These are phyloP conservation scores for Naumovozyma castellii DNA, from an alignment of 805 yeast species.

Conservation along the genomic window DNA sequence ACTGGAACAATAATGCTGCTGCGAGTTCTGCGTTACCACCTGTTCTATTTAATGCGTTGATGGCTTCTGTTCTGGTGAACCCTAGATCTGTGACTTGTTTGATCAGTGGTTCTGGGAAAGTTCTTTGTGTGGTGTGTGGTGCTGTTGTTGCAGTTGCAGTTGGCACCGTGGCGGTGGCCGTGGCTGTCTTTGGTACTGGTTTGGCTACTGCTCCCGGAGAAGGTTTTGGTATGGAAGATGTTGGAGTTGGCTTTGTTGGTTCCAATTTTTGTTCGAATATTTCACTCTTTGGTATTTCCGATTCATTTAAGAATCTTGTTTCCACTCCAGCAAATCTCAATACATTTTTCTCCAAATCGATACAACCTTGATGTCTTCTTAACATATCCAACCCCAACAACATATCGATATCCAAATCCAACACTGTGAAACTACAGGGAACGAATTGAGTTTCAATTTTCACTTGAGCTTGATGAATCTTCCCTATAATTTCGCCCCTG, in stretches of 20 bases:
- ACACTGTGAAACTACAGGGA: slow-evolving; percentile 60
- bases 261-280: slow-evolving; percentile 3
- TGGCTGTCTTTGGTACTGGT: slow-evolving; percentile 7
- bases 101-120: slow-evolving; percentile 32
- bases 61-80: slow-evolving; percentile 53
- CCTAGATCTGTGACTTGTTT: slow-evolving; percentile 57
- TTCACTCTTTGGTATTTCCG: slow-evolving; percentile 46
- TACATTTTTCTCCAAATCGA: slow-evolving; percentile 60
- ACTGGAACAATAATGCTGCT: slow-evolving; percentile 59
- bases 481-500: slow-evolving; percentile 62
- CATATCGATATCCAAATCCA: slow-evolving; percentile 57
- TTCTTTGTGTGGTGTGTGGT: slow-evolving; percentile 2
- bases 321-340: slow-evolving; percentile 65
- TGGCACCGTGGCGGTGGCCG: slow-evolving; percentile 7
- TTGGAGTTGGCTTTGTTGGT: slow-evolving; percentile 1
- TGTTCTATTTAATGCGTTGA: slow-evolving; percentile 53
- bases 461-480: slow-evolving; percentile 82
- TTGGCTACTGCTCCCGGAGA: not conserved
- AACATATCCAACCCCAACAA: slow-evolving; percentile 87
- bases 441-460: slow-evolving; percentile 57
- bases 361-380: slow-evolving; percentile 72
- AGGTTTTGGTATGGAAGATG: not conserved
- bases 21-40: slow-evolving; percentile 80
- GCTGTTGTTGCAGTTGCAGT: not conserved
- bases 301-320: slow-evolving; percentile 62